Percentiles rank a stretch among this genome's conserved stretches.
Conservation (phyloP, 1,284 basidiomycete species). For the Anthracocystis walkeri region DNA sequence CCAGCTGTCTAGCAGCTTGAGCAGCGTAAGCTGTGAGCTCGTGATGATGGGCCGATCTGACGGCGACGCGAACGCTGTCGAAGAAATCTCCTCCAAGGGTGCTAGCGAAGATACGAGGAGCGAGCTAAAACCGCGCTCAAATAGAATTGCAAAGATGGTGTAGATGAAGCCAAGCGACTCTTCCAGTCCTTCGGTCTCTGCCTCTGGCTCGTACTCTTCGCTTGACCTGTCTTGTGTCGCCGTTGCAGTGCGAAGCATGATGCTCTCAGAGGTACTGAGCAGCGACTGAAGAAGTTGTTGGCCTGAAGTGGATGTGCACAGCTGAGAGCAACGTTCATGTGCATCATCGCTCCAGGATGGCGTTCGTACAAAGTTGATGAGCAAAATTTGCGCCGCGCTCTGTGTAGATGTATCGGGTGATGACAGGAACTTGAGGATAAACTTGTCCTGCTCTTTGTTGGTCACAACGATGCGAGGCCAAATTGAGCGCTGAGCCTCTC, state of each 20-base stretch:
- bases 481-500: conserved; percentile 20
- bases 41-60: conserved; percentile 32
- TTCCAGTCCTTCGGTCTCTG: conserved; percentile 25
- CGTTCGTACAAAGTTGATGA: conserved; percentile 37
- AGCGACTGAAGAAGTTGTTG: conserved; percentile 25
- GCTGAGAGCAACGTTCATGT: conserved; percentile 17
- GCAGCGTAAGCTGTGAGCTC: conserved; percentile 45
- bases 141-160: conserved; percentile 46
- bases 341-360: background rate
- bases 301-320: conserved; percentile 26
- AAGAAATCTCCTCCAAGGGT: conserved; percentile 24
- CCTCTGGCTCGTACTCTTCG: conserved; percentile 22
- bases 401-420: conserved; percentile 41
- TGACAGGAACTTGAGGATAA: conserved; percentile 37
- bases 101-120: conserved; percentile 25
- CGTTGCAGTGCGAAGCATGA: conserved; percentile 31
- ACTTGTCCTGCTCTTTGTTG: conserved; percentile 12
- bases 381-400: conserved; percentile 39
- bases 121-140: conserved; percentile 31
- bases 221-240: background rate
- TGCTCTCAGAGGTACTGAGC: conserved; percentile 38
- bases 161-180: conserved; percentile 51
- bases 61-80: background rate
- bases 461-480: conserved; percentile 34
- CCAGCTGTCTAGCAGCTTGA: conserved; percentile 55